These are phyloP conservation scores for Didymella keratinophila DNA, from an alignment of 2,329 filamentous ascomycete species.

Conservation along the genomic window DNA sequence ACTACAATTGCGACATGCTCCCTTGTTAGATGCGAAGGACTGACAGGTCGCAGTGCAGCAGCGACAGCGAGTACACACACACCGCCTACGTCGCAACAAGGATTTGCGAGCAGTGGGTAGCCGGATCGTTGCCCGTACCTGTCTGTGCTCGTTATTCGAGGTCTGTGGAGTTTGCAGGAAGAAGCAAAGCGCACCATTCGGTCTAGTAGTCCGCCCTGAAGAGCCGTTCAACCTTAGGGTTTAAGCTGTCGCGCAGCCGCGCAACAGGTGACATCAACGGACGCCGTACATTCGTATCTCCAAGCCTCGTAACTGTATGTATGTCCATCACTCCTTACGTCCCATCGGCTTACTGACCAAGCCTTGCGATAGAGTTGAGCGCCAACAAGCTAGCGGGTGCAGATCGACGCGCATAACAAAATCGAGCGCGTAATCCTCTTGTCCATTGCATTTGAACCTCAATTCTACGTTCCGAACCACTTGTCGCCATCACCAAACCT, in stretches of 20 bases:
- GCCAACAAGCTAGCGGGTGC: conserved; percentile 26
- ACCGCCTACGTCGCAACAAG: conserved; percentile 43
- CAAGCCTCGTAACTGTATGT: conserved; percentile 23
- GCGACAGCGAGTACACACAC: conserved; percentile 31
- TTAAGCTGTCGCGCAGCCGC: conserved; percentile 45
- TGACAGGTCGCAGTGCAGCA: conserved; percentile 46
- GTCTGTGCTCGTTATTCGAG: conserved; percentile 48
- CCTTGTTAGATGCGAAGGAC: conserved; percentile 38
- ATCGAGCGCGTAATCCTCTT: conserved; percentile 26
- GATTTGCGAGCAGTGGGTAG: conserved; percentile 35
- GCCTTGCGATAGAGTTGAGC: conserved; percentile 21
- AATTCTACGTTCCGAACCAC: conserved; percentile 15
- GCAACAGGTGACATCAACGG: conserved; percentile 35
- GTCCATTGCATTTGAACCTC: conserved; percentile 19
- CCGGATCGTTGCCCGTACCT: conserved; percentile 36
- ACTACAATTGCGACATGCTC: conserved; percentile 40
- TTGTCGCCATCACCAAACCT: conserved; percentile 21
- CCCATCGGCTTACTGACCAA: conserved; percentile 27
- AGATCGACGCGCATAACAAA: conserved; percentile 29
- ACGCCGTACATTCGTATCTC: conserved; percentile 23
- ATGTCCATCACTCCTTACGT: conserved; percentile 15
- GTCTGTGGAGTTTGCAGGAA: conserved; percentile 50
- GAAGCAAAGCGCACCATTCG: conserved; percentile 47
- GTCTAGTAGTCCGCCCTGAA: conserved; percentile 37
- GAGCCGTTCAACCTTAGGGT: conserved; percentile 42